Conservation (phyloP, 805 yeast genomes). For the Pichia scutulata region DNA sequence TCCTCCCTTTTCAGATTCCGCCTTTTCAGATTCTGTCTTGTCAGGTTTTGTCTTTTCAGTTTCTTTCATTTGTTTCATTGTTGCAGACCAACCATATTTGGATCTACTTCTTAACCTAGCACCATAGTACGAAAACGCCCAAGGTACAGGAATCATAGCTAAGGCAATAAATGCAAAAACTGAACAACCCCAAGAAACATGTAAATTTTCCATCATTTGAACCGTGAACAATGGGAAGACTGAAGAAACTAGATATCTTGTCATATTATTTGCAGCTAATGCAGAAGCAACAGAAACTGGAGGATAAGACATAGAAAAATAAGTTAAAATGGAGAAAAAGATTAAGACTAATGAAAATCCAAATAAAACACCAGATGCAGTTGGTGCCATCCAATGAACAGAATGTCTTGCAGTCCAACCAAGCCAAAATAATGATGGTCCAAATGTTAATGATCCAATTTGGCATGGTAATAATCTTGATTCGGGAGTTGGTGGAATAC, state of each 20-base stretch:
- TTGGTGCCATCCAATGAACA: conserved; percentile 74
- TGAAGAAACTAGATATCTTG: conserved; percentile 67
- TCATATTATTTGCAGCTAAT: conserved; percentile 76
- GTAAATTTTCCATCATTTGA: conserved; percentile 70
- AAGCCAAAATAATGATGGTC: conserved; percentile 68
- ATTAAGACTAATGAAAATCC: conserved; percentile 69
- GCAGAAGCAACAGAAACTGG: conserved; percentile 79
- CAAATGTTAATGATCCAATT: conserved; percentile 60
- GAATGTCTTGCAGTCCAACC: conserved; percentile 62
- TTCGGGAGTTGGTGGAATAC: conserved; percentile 53
- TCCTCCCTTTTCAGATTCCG: no score
- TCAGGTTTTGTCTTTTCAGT: conserved; percentile 3
- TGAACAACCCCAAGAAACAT: conserved; percentile 75
- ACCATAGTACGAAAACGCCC: conserved; percentile 57
- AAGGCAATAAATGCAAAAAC: conserved; percentile 58
- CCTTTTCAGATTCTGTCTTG: no score
- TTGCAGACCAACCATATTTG: conserved; percentile 52
- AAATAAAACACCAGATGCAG: conserved; percentile 69
- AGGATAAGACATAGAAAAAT: conserved; percentile 66
- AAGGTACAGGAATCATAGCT: conserved; percentile 68
- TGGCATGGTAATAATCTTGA: conserved; percentile 51
- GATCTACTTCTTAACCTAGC: conserved; percentile 46
- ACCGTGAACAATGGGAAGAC: conserved; percentile 80
- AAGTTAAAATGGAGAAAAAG: conserved; percentile 62
- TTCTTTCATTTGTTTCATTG: conserved; percentile 15